These are phyloP conservation scores for Sisymbrium altissimum DNA, from an alignment of 345 rosid species.

Conservation along the genomic window DNA sequence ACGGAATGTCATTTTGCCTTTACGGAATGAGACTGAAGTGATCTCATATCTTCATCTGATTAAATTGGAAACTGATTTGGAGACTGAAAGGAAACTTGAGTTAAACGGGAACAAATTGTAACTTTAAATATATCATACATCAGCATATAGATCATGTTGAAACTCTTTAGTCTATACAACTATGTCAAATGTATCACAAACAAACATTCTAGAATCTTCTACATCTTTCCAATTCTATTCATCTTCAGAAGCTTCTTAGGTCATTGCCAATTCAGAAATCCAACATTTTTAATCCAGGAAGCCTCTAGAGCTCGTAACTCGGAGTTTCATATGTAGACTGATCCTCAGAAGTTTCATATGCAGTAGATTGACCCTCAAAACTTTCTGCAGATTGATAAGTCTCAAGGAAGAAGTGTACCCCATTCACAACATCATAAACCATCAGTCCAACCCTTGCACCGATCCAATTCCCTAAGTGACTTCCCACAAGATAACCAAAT, in stretches of 20 bases:
- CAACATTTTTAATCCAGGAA: too few species aligned
- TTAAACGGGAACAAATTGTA: not conserved
- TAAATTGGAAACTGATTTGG: not conserved
- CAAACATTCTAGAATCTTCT: not conserved
- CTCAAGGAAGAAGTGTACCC: conserved; percentile 55
- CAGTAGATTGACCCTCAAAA: not conserved
- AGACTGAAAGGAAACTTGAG: not conserved
- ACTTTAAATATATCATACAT: not conserved
- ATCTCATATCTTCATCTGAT: too few species aligned
- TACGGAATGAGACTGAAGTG: too few species aligned
- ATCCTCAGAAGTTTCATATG: conserved; percentile 26
- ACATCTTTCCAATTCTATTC: not conserved
- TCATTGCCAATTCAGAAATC: too few species aligned
- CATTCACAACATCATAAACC: conserved; percentile 83
- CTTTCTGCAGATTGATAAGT: conserved; percentile 40
- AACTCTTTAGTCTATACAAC: conserved; percentile 27
- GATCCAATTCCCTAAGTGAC: conserved; percentile 93
- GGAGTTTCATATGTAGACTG: conserved; percentile 28
- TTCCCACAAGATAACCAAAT: conserved; percentile 84
- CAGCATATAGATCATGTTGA: not conserved
- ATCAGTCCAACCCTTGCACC: conserved; percentile 92
- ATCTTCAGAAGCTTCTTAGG: not conserved
- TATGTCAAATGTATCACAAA: conserved; percentile 19
- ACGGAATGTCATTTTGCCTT: too few species aligned
- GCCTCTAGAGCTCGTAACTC: conserved; percentile 16